Evolutionary conservation across 2,329 filamentous ascomycete species (phyloP).

Genomic region (Hypoxylon sp.): DNA sequence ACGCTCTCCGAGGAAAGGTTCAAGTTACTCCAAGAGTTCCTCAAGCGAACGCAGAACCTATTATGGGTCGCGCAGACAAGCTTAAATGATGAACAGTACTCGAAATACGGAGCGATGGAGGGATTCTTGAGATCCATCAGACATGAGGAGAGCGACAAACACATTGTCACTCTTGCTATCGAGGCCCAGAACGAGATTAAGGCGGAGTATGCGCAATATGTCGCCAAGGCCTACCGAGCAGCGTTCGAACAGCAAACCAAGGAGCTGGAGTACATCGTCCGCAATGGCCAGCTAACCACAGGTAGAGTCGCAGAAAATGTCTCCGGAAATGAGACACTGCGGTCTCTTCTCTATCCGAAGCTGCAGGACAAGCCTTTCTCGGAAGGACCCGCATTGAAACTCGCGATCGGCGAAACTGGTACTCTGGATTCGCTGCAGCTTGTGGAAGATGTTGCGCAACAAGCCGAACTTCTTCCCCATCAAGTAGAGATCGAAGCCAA

Average conservation of each 20-base stretch:
- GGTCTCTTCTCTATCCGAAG: slow-evolving; percentile 28
- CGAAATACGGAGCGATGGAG: slow-evolving; percentile 41
- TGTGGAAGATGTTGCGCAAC: slow-evolving; percentile 30
- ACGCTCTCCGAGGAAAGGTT: slow-evolving; percentile 46
- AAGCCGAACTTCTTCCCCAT: slow-evolving; percentile 26
- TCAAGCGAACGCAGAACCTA: slow-evolving; percentile 42
- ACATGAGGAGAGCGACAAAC: slow-evolving; percentile 49
- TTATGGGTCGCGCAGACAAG: slow-evolving; percentile 50
- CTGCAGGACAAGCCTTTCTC: slow-evolving; percentile 35
- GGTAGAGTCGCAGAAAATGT: slow-evolving; percentile 33
- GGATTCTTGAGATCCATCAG: slow-evolving; percentile 52
- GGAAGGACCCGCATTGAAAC: slow-evolving; percentile 42
- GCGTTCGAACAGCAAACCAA: slow-evolving; percentile 26
- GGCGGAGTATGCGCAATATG: slow-evolving; percentile 26
- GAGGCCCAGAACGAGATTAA: slow-evolving; percentile 36
- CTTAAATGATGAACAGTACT: slow-evolving; percentile 37
- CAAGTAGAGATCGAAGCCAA: slow-evolving; percentile 41
- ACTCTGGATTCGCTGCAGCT: slow-evolving; percentile 30
- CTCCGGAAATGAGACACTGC: slow-evolving; percentile 31
- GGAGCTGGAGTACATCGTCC: slow-evolving; percentile 38
- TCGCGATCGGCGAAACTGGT: slow-evolving; percentile 42
- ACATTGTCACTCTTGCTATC: slow-evolving; percentile 42
- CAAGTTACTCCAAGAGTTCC: slow-evolving; percentile 42
- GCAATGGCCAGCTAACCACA: slow-evolving; percentile 34
- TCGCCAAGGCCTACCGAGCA: slow-evolving; percentile 40